These are phyloP conservation scores for Plasmodium chabaudi DNA, from an alignment of 169 alveolate species.

Conservation along the genomic window DNA sequence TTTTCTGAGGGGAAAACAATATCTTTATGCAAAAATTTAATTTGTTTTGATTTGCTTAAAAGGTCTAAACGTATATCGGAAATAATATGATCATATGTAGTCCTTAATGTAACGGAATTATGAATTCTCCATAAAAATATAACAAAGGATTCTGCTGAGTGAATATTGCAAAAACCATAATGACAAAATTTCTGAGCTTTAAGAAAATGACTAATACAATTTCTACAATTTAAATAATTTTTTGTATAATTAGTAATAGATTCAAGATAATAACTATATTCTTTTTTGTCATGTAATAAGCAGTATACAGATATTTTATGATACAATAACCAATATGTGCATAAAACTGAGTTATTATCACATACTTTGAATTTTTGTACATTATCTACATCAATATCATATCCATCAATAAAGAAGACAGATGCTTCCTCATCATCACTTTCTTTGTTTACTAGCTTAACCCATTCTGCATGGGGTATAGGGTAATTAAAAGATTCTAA, in stretches of 20 bases:
- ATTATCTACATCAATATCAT: not conserved
- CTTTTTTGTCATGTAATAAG: conserved; percentile 24
- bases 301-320: conserved; percentile 58
- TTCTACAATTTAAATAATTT: conserved; percentile 43
- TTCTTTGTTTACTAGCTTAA: not conserved
- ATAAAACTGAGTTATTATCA: conserved; percentile 32
- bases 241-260: conserved; percentile 37
- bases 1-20: conserved; percentile 41
- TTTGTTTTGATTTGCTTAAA: not conserved
- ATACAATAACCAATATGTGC: conserved; percentile 48
- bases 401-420: not conserved
- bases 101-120: conserved; percentile 44
- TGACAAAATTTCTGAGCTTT: conserved; percentile 51
- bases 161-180: conserved; percentile 58
- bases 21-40: conserved; percentile 29
- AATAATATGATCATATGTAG: conserved; percentile 38
- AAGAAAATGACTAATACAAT: conserved; percentile 42
- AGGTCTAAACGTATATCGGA: not conserved
- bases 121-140: conserved; percentile 71
- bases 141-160: conserved; percentile 60
- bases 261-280: conserved; percentile 18
- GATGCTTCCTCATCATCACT: not conserved
- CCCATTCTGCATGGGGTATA: conserved; percentile 35
- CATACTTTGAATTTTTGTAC: conserved; percentile 17
- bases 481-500: conserved; percentile 18